A percentile compares a stretch with the other conserved stretches of the same genome.
Evolutionary conservation across 495 filamentous ascomycete genomes (phyloP).

Genomic region (Hamigera avellanea): DNA sequence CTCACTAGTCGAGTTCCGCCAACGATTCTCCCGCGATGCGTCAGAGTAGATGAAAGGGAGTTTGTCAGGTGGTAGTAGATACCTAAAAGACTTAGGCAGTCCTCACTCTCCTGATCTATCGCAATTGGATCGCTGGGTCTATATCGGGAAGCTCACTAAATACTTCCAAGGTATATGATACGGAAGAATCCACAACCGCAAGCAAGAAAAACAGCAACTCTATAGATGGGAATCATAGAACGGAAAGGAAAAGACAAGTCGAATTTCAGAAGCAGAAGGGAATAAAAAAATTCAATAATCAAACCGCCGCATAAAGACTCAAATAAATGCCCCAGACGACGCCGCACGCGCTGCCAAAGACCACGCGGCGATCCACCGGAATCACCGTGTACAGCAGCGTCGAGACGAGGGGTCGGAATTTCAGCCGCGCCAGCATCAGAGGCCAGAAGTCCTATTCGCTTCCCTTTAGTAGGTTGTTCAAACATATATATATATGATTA

Average conservation of each 20-base stretch:
- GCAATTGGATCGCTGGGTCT: too few species aligned
- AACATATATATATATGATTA: neutral
- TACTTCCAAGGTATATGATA: too few species aligned
- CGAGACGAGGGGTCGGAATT: conserved; percentile 77
- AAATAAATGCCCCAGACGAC: conserved; percentile 82
- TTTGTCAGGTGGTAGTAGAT: too few species aligned
- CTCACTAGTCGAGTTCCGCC: too few species aligned
- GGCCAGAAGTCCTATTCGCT: conserved; percentile 50
- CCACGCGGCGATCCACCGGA: conserved; percentile 59
- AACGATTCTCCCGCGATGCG: too few species aligned
- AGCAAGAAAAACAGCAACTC: too few species aligned
- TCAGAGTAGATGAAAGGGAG: too few species aligned
- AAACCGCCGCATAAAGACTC: conserved; percentile 50
- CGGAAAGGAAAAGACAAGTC: neutral
- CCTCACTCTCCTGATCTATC: too few species aligned
- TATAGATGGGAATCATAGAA: too few species aligned
- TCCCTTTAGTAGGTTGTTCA: neutral
- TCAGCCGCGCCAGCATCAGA: conserved; percentile 62
- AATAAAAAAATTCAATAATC: conserved; percentile 4
- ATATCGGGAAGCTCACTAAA: too few species aligned
- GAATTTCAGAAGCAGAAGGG: neutral
- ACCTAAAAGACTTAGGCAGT: too few species aligned
- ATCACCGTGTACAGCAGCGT: conserved; percentile 69
- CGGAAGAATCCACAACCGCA: too few species aligned
- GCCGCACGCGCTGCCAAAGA: conserved; percentile 71